Evolutionary conservation across 148 eudicot genomes (phyloP).

Genomic region (Diospyros lotus): DNA sequence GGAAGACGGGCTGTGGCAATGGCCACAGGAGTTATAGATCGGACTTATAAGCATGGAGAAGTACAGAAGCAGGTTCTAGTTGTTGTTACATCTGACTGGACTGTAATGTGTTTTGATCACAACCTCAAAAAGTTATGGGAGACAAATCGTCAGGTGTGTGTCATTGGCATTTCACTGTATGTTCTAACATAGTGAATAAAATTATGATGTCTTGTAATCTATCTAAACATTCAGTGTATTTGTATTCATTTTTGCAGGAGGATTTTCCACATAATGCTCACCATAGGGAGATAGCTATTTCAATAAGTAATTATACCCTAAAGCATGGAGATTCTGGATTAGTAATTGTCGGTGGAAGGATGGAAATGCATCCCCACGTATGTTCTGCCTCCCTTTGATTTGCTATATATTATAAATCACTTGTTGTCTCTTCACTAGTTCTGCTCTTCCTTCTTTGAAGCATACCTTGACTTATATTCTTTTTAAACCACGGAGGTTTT

Average conservation of each 20-base stretch:
- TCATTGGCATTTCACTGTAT: neutral
- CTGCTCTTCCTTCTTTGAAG: too few relatives aligned
- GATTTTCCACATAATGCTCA: slow-evolving; percentile 98
- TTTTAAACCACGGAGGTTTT: too few relatives aligned
- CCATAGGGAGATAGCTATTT: slow-evolving; percentile 83
- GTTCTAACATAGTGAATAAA: neutral
- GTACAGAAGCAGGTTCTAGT: slow-evolving; percentile 85
- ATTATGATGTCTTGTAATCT: neutral
- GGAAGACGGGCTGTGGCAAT: slow-evolving; percentile 97
- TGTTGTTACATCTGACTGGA: slow-evolving; percentile 97
- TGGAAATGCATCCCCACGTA: slow-evolving; percentile 97
- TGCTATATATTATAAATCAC: neutral
- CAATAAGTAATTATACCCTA: slow-evolving; percentile 84
- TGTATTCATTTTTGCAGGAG: slow-evolving; percentile 42
- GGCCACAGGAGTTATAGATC: slow-evolving; percentile 85
- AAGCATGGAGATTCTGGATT: slow-evolving; percentile 96
- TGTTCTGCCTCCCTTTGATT: slow-evolving; percentile 19
- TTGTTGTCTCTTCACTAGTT: neutral
- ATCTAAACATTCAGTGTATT: neutral
- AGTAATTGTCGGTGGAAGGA: slow-evolving; percentile 88
- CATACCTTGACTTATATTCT: too few relatives aligned
- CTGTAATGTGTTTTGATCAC: slow-evolving; percentile 97
- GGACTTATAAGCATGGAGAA: slow-evolving; percentile 55
- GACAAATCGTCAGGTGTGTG: slow-evolving; percentile 67
- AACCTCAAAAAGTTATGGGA: slow-evolving; percentile 96